Evolutionary conservation across 805 yeast genomes (phyloP).

Genomic region (Candida ponderosae): DNA sequence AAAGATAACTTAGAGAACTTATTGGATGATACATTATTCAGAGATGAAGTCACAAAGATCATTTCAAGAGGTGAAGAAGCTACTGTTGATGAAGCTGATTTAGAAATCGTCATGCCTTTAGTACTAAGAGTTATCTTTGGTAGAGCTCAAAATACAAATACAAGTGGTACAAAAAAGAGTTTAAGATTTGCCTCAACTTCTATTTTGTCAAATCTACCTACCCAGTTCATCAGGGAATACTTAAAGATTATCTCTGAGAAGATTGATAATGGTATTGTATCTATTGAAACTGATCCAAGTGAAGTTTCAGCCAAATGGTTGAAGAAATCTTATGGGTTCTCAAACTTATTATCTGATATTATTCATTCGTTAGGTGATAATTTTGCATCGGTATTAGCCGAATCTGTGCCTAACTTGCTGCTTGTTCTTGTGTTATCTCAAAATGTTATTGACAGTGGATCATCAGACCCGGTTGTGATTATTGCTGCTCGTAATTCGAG

Average conservation of each 20-base stretch:
- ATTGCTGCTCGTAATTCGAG: constrained; percentile 49
- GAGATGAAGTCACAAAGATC: constrained; percentile 74
- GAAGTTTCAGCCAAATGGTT: constrained; percentile 25
- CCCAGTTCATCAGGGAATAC: constrained; percentile 48
- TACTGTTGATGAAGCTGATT: constrained; percentile 55
- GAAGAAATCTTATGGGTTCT: constrained; percentile 55
- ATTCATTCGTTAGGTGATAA: constrained; percentile 52
- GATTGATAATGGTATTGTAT: constrained; percentile 25
- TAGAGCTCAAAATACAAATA: constrained; percentile 62
- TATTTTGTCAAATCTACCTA: constrained; percentile 49
- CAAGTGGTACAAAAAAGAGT: constrained; percentile 65
- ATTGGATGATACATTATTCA: constrained; percentile 74
- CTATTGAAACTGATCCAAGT: constrained; percentile 24
- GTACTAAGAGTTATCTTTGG: constrained; percentile 79
- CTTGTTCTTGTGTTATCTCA: constrained; percentile 51
- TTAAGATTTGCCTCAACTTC: constrained; percentile 65
- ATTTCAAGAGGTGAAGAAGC: constrained; percentile 43
- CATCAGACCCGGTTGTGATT: constrained; percentile 12
- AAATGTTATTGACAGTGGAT: constrained; percentile 21
- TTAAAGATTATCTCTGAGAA: constrained; percentile 54
- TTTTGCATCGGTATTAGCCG: constrained; percentile 37
- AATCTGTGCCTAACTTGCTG: constrained; percentile 49
- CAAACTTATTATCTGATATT: constrained; percentile 50
- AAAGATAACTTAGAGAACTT: constrained; percentile 65
- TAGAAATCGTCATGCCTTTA: constrained; percentile 54